Base-by-base conservation (phyloP, 2,329 filamentous ascomycete species). In the Tolypocladium tundrense region DNA sequence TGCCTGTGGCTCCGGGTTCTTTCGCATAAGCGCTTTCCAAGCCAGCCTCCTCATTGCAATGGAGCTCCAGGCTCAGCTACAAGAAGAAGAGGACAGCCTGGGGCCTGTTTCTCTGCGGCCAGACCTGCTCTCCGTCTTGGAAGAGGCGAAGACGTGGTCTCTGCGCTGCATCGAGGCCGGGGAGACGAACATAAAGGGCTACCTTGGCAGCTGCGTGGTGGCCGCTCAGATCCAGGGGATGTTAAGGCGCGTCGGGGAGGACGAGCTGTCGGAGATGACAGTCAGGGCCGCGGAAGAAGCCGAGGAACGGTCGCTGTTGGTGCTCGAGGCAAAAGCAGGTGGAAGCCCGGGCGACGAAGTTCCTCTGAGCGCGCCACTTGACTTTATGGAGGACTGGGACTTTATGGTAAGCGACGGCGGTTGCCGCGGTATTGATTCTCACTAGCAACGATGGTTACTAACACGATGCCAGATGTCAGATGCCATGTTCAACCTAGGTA, bases 181-280 rank as follows among this genome's bases (percentile, higher is more conserved):
- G 1, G 79, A 84, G 66, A 83, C 79, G 0, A 84, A 83, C 57
- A 68, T 79, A 24, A 84, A 84, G 61, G 77, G 78, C 0, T 77
- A 77, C 45, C 54, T 84, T 21, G 70, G 83, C 14, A 60, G 69
- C 0, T 62, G 52, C 1, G 21, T 66, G 4, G 27, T 66, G 1
- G 8, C 45, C 2, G 70, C 73, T 0, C 73, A 81, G 50, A 68
- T 83, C 0, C 69, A 77, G 4, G 75, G 69, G 0, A 65, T 80
- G 1, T 66, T 71, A 9, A 51, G 19, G n/a, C 14, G 16, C 16
- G 8, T 51, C 11, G 48, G 31, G 19, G 31, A 6, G 19, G 48
- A 21, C 14, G 48, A 51, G 59, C 65, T 77, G 1, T 54, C 70
- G 0, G 45, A 62, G 3, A 39, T 67, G 0, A 61, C 80, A 3